Evolutionary conservation across 345 rosid genomes (phyloP).

Genomic region (Brassica rapa): DNA sequence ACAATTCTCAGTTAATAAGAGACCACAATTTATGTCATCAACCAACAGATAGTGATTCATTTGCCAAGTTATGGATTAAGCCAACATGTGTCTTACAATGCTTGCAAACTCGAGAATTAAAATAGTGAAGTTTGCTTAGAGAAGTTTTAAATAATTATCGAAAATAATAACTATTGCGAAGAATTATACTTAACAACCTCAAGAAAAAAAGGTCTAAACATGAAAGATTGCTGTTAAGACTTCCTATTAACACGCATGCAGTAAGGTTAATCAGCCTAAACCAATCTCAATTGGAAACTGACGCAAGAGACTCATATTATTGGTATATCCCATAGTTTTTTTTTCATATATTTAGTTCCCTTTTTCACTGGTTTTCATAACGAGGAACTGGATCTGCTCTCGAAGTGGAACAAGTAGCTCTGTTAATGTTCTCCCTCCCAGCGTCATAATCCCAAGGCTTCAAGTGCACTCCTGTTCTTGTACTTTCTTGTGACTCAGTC

Average conservation of each 20-base stretch:
- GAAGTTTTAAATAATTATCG: not conserved
- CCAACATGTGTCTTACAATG: not conserved
- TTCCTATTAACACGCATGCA: not conserved
- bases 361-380: not conserved
- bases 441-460: slow-evolving; percentile 9
- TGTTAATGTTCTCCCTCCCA: not conserved
- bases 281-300: not conserved
- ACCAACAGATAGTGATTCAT: no score
- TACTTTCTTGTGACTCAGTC: not conserved
- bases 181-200: no score
- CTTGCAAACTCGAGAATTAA: not conserved
- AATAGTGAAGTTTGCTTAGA: not conserved
- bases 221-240: not conserved
- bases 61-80: no score
- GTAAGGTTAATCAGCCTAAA: not conserved
- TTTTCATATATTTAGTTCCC: not conserved
- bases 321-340: not conserved
- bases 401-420: not conserved
- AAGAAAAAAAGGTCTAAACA: not conserved
- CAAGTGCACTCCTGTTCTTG: not conserved
- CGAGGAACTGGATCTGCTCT: not conserved
- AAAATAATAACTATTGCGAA: no score
- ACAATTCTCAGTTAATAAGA: no score
- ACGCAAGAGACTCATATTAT: not conserved
- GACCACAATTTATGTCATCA: no score